These are phyloP conservation scores for Podaxis mareebaensis DNA, from an alignment of 768 basidiomycete genomes.

Conservation along the genomic window DNA sequence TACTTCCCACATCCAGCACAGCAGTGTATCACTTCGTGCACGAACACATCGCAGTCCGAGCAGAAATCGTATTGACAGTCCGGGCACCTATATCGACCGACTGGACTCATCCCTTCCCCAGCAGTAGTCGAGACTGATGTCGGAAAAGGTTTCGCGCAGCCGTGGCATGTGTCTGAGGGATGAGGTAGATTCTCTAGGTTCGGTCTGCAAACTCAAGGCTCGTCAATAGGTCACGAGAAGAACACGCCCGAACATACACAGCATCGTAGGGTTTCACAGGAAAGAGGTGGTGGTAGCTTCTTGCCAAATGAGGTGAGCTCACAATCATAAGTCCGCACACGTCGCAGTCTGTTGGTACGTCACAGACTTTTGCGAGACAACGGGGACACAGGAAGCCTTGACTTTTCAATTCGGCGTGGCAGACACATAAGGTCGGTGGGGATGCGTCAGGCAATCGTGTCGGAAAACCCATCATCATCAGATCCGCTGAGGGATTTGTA, in stretches of 20 bases:
- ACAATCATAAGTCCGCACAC: conserved; percentile 98
- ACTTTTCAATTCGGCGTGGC: conserved; percentile 90
- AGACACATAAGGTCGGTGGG: conserved; percentile 84
- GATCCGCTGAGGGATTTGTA: conserved; percentile 72
- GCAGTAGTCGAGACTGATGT: conserved; percentile 34
- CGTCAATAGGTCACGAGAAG: conserved; percentile 5
- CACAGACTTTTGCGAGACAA: conserved; percentile 91
- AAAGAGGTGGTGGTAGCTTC: conserved; percentile 95
- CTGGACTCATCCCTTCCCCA: conserved; percentile 74
- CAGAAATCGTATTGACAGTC: conserved; percentile 90
- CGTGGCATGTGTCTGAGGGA: conserved; percentile 59
- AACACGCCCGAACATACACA: conserved; percentile 58
- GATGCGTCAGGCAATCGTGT: conserved; percentile 85
- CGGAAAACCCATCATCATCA: conserved; percentile 99
- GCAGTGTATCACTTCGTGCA: conserved; percentile 93
- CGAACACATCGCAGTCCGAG: conserved; percentile 93
- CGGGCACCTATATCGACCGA: conserved; percentile 87
- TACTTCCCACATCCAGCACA: conserved; percentile 83
- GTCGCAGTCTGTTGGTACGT: conserved; percentile 97
- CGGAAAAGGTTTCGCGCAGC: conserved; percentile 76
- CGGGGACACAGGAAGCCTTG: conserved; percentile 95
- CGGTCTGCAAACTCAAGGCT: conserved; percentile 30
- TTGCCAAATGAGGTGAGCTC: conserved; percentile 93
- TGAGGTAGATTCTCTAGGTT: conserved; percentile 37
- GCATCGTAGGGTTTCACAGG: conserved; percentile 85